Base-by-base conservation (phyloP, 495 filamentous ascomycete species). In the Penicillium cataractarum region DNA sequence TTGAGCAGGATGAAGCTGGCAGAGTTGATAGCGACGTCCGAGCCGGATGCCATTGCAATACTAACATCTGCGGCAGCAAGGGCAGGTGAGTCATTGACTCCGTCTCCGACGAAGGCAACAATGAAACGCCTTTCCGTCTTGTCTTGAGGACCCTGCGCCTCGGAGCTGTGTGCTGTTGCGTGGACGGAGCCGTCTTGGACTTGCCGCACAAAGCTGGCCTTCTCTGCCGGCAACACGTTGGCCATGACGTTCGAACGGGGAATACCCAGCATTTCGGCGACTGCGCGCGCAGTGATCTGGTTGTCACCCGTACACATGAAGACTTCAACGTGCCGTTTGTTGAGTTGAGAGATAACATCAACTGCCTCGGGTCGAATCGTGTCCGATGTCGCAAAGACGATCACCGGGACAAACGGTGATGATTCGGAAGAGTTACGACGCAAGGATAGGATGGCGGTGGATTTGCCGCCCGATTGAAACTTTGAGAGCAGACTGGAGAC, bases 261-360 rank as follows among this genome's bases (percentile, higher is more conserved):
- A 65, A 98, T 97, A 19, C 90, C 90, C 24, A 97, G 78, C 72
- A 86, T 84, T 4, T 80, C 74, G 1, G 90, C 94, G n/a, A 97
- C 84, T 6, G 86, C 83, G 27, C 78, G 67, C 15, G 86, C 86
- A n/a, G 80, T 83, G 39, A 58, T 79, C 44, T 75, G 69, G 64
- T 83, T 83, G 74, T 98, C 94, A 17, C 94, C 94, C 4, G 92
- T 95, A 48, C 96, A 88, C 92, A 98, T 96, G 86, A 88, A 97
- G 27, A 96, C 90, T 3, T 85, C 81, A 56, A 91, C 87, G 27
- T 70, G 80, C 27, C 82, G 83, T 24, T 84, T 73, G 57, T 87
- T 83, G 6, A 98, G 87, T n/a, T 87, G 78, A 6, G 74, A 69
- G 66, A 97, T 85, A 31, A 94, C 85, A 7, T 72, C 63, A 21